Base-by-base conservation (phyloP, 2,329 filamentous ascomycete genomes). In the Alternaria tenuissima region DNA sequence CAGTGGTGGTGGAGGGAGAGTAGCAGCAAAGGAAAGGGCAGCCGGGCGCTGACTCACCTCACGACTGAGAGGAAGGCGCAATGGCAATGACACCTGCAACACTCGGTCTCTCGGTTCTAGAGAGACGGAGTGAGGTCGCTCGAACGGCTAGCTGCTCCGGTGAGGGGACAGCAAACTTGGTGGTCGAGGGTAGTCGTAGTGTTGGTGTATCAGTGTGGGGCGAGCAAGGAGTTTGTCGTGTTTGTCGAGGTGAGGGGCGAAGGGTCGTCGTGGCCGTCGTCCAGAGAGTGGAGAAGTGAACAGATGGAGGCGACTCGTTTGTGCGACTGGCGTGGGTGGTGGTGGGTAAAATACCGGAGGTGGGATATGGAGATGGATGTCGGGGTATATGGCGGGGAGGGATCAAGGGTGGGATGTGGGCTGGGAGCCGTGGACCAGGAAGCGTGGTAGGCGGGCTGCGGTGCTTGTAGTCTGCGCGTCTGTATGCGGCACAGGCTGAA, bases 1-100 rank as follows among this genome's bases (percentile, higher is more conserved):
- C 22, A 24, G 11, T 34, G 32, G 32, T 36, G 32, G 41, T 36
- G 24, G 18, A 32, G 4, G 11, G 26, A 43, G 38, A 8, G 47
- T 22, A 34, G 36, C 41, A 16, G 42, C 38, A 8, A 51, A 51
- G 62, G 58, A 62, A 69, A 54, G 67, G 52, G 61, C 63, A 52
- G 5, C 42, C 28, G 63, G 59, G 55, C 53, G 64, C 72, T 76
- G 72, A 77, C 75, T 78, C 73, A 77, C 76, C 73, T 72, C 52
- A 58, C 52, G 43, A 59, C 60, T 57, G 16, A 30, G 52, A 52
- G 44, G 44, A 67, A 52, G 56, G 67, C 20, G 62, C 64, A 67
- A 57, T 56, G 41, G 57, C 43, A 28, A 49, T 54, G 39, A 41
- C 61, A 63, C 62, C 44, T 49, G 55, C 48, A 51, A 39, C 7